Conservation (phyloP, 2,329 filamentous ascomycete species). For the Neopestalotiopsis clavispora region DNA sequence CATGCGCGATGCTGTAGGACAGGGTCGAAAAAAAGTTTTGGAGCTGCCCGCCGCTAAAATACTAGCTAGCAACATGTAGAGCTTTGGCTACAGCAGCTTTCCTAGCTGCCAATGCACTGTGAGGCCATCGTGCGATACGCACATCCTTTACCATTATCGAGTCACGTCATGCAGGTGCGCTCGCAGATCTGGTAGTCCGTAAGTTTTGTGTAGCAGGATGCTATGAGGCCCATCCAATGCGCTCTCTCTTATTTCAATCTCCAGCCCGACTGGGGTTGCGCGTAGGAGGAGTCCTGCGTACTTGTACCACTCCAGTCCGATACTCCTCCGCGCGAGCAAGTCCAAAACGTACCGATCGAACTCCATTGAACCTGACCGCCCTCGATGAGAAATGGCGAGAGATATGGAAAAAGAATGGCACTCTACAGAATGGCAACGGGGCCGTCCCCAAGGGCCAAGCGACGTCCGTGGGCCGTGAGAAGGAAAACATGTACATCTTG, state of each 20-base stretch:
- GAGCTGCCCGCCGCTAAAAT: not conserved
- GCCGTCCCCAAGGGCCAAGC: not conserved
- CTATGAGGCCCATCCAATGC: conserved; percentile 15
- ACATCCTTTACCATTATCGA: not conserved
- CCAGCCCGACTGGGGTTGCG: conserved; percentile 12
- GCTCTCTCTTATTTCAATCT: conserved; percentile 13
- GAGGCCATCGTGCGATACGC: not conserved
- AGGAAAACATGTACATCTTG: conserved; percentile 69
- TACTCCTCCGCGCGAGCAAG: not conserved
- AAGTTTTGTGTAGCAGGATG: not conserved
- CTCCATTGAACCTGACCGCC: conserved; percentile 48
- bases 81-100: not conserved
- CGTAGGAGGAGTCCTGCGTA: conserved; percentile 7
- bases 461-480: conserved; percentile 22
- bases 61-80: too few relatives aligned
- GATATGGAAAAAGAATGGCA: conserved; percentile 42
- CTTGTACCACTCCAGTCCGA: not conserved
- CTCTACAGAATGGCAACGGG: not conserved
- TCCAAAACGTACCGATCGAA: conserved; percentile 14
- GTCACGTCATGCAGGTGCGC: not conserved
- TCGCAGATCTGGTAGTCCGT: not conserved
- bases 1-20: not conserved
- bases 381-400: conserved; percentile 59
- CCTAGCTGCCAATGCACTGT: not conserved
- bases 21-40: not conserved